These are phyloP conservation scores for Miscanthus sacchariflorus DNA, from an alignment of 202 grass and related monocot genomes.

Conservation along the genomic window DNA sequence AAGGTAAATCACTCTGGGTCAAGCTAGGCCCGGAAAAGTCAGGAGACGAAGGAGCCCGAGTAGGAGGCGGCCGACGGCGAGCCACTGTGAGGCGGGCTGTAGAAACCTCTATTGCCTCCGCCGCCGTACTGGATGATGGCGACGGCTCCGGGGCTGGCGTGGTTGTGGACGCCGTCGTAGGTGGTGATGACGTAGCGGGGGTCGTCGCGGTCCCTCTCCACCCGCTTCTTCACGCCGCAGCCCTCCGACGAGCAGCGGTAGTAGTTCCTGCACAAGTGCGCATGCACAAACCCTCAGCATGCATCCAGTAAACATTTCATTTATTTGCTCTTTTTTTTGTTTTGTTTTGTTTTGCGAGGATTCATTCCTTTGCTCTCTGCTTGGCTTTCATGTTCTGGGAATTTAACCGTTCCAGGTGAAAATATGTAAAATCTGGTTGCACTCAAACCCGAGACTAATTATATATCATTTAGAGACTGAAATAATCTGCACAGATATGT, in stretches of 20 bases:
- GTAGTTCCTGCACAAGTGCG: constrained; percentile 61
- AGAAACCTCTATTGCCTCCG: background rate
- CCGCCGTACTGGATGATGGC: constrained; percentile 33
- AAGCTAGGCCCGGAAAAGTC: background rate
- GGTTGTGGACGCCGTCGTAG: constrained; percentile 91
- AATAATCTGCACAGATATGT: background rate
- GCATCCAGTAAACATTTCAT: background rate
- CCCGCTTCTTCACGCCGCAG: constrained; percentile 89
- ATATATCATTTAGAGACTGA: background rate
- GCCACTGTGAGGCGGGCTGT: constrained; percentile 33
- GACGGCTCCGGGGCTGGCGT: constrained; percentile 43
- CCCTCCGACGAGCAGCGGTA: constrained; percentile 75
- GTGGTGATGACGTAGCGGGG: constrained; percentile 77
- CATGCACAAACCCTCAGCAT: background rate
- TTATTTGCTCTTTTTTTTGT: background rate
- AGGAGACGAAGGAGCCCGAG: constrained; percentile 38
- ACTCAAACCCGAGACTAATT: background rate
- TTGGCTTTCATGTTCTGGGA: background rate
- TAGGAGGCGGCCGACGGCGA: constrained; percentile 39
- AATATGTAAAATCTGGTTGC: background rate
- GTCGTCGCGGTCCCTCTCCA: constrained; percentile 77
- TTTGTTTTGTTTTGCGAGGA: background rate
- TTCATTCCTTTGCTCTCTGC: background rate
- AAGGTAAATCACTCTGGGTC: background rate
- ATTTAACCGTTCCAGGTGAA: background rate